Percentiles rank a stretch among this genome's conserved stretches.
Conservation (phyloP, 805 yeast genomes). For the Metschnikowia bowlesiae region DNA sequence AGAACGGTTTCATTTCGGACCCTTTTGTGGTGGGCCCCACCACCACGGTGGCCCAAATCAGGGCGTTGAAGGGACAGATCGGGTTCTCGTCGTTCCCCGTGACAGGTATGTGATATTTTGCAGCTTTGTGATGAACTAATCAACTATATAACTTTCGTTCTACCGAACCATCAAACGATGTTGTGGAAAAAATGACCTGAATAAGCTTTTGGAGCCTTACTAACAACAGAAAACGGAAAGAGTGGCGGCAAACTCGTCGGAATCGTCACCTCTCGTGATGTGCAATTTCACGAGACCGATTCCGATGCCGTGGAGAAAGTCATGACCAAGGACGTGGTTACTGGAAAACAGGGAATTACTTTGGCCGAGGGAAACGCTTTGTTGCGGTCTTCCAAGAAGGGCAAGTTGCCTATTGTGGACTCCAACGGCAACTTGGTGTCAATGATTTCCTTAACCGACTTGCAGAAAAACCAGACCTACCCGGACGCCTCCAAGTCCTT, state of each 20-base stretch:
- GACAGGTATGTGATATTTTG: conserved; percentile 76
- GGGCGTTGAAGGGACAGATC: conserved; percentile 57
- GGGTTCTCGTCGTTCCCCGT: conserved; percentile 99
- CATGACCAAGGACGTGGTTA: conserved; percentile 86
- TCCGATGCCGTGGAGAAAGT: conserved; percentile 60
- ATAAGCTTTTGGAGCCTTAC: conserved; percentile 7
- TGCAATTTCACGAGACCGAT: conserved; percentile 85
- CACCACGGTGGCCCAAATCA: conserved; percentile 76
- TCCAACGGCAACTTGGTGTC: conserved; percentile 70
- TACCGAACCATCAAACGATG: conserved; percentile 98
- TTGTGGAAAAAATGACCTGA: conserved; percentile 64
- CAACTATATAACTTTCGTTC: conserved; percentile 93
- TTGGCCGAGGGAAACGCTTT: conserved; percentile 85
- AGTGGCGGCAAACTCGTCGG: conserved; percentile 89
- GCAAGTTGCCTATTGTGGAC: conserved; percentile 94
- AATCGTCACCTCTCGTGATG: conserved; percentile 94
- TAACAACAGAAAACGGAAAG: conserved; percentile 67
- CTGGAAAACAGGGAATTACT: conserved; percentile 78
- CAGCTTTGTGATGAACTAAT: conserved; percentile 49
- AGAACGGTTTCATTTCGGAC: conserved; percentile 94
- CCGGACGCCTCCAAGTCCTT: conserved; percentile 94
- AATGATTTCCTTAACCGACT: conserved; percentile 89
- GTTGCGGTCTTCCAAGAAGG: conserved; percentile 90
- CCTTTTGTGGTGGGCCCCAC: conserved; percentile 82
- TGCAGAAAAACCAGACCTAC: conserved; percentile 90